Evolutionary conservation across 495 filamentous ascomycete genomes (phyloP).

Genomic region (Hyaloscypha bicolor): DNA sequence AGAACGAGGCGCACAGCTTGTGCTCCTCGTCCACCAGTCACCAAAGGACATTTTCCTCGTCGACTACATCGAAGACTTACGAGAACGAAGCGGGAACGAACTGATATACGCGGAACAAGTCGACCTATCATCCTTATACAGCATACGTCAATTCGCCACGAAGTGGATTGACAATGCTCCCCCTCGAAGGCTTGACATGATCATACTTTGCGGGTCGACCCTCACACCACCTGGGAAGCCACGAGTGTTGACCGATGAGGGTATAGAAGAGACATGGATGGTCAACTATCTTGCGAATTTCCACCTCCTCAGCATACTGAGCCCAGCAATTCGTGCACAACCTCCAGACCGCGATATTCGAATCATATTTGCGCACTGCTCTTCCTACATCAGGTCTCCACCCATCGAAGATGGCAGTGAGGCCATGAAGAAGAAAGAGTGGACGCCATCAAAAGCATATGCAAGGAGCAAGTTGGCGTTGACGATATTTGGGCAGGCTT

Average conservation of each 20-base stretch:
- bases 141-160: conserved; percentile 91
- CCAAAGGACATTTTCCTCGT: conserved; percentile 83
- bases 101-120: conserved; percentile 95
- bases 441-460: conserved; percentile 62
- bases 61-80: conserved; percentile 90
- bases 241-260: conserved; percentile 65
- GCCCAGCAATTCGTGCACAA: conserved; percentile 84
- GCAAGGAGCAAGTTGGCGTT: conserved; percentile 86
- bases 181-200: conserved; percentile 87
- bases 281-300: conserved; percentile 96
- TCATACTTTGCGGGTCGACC: conserved; percentile 82
- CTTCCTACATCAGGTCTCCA: conserved; percentile 76
- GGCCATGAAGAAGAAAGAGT: conserved; percentile 46
- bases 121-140: conserved; percentile 83
- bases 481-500: conserved; percentile 83
- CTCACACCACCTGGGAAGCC: conserved; percentile 64
- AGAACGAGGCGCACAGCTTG: conserved; percentile 81
- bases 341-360: conserved; percentile 92
- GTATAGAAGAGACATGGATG: conserved; percentile 86
- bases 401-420: conserved; percentile 50
- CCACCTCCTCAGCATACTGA: conserved; percentile 87
- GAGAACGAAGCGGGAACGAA: conserved; percentile 76
- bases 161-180: conserved; percentile 98
- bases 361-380: conserved; percentile 83
- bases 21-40: conserved; percentile 83